Base-by-base conservation (phyloP, 306 rosid species). In the Acmispon strigosus region DNA sequence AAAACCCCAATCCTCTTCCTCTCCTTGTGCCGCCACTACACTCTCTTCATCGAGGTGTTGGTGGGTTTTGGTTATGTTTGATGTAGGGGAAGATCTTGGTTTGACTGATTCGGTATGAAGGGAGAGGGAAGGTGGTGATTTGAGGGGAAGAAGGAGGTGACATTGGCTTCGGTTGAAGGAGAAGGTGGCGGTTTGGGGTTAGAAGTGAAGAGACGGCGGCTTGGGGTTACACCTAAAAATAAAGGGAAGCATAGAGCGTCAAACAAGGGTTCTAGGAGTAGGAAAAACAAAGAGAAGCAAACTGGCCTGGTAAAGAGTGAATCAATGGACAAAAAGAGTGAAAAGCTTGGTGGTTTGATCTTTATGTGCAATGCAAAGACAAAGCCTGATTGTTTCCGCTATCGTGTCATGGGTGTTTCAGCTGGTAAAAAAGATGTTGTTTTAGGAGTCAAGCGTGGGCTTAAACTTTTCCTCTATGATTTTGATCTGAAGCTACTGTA, bases 281-380 rank as follows among this genome's bases (percentile, higher is more conserved):
- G 65, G 20, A 74, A 15, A 73, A 75, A 44, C 34, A 79, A 80
- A 60, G 80, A 62, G 51, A 80, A 54, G 37, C 43, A 3, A 34
- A 78, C 64, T 29, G 75, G 61, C 43, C 47, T 2, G 27, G 79
- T 63, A 32, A 86, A 75, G 58, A 62, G 32, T 66, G 73, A 11
- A 49, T 59, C 50, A 8, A 68, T 57, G 16, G 84, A 73, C 48
- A 64, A 29, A 41, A 74, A 37, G 60, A 73, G 74, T 39, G 96
- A 89, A 80, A 90, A 76, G 39, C 78, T 84, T 61, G 98, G 91
- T 65, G 98, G 98, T 66, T 63, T 86, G 67, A 94, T 94, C 82
- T 94, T 94, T 84, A 87, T 94, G 98, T 94, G 98, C 89, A 94
- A 75, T 68, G 81, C 85, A 75, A 94, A 89, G 79, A 90, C 98